These are phyloP conservation scores for Verticillium nubilum DNA, from an alignment of 2,329 filamentous ascomycete genomes.

Conservation along the genomic window DNA sequence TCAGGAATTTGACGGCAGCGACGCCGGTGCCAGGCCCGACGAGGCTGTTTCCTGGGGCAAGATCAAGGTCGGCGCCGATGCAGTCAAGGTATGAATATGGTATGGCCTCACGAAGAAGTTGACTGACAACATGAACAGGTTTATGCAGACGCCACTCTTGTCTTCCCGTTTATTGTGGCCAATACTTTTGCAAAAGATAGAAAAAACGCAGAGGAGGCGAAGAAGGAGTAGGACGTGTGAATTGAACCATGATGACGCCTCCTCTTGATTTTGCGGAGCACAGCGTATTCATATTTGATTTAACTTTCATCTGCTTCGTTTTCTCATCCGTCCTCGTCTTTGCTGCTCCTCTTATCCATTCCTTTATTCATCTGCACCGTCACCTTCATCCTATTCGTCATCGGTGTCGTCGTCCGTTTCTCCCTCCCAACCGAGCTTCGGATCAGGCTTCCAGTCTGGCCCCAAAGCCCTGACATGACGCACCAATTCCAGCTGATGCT, in stretches of 20 bases:
- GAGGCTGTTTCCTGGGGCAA: conserved; percentile 99
- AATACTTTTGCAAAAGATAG: conserved; percentile 59
- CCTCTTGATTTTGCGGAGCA: background rate
- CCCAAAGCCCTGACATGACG: background rate
- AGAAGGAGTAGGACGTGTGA: background rate
- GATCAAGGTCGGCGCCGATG: conserved; percentile 83
- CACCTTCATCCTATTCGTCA: too few species aligned
- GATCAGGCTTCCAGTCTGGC: background rate
- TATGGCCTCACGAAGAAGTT: background rate
- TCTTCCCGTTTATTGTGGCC: conserved; percentile 62
- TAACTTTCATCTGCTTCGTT: too few species aligned
- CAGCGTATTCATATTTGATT: too few species aligned
- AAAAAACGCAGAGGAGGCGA: background rate
- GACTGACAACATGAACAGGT: conserved; percentile 33
- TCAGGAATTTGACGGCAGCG: conserved; percentile 95
- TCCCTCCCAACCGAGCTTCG: background rate
- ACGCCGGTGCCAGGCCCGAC: conserved; percentile 89
- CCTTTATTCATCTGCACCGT: too few species aligned
- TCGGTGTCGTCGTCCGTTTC: background rate
- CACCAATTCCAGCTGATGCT: background rate
- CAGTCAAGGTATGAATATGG: conserved; percentile 67
- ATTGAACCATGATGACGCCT: background rate
- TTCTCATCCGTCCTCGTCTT: background rate
- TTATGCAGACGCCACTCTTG: conserved; percentile 59
- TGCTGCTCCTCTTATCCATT: too few species aligned